These are phyloP conservation scores for Neonectria coccinea DNA, from an alignment of 2,329 filamentous ascomycete species.

Conservation along the genomic window DNA sequence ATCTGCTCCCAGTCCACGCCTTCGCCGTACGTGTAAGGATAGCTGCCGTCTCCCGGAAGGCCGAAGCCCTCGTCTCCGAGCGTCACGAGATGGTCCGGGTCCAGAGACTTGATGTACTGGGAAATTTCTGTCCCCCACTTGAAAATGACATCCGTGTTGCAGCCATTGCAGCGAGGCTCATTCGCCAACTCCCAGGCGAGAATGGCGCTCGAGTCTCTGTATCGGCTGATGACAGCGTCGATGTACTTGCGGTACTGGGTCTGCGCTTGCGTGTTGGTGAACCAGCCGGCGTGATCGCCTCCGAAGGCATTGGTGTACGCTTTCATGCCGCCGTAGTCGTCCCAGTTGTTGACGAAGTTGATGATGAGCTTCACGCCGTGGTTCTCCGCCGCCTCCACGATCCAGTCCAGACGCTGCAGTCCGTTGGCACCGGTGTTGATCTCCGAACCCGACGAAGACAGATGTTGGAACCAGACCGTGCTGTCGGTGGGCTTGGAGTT, in stretches of 20 bases:
- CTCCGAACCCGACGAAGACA: slow-evolving; percentile 60
- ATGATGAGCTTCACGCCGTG: slow-evolving; percentile 73
- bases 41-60: slow-evolving; percentile 61
- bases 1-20: slow-evolving; percentile 65
- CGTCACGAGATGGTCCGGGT: slow-evolving; percentile 69
- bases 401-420: slow-evolving; percentile 70
- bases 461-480: slow-evolving; percentile 63
- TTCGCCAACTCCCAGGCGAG: slow-evolving; percentile 69
- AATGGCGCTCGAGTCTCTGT: slow-evolving; percentile 59
- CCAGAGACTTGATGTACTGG: slow-evolving; percentile 73
- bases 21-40: slow-evolving; percentile 63
- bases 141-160: slow-evolving; percentile 36
- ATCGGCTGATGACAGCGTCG: slow-evolving; percentile 61
- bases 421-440: slow-evolving; percentile 73
- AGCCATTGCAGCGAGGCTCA: slow-evolving; percentile 51
- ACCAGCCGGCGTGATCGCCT: slow-evolving; percentile 66
- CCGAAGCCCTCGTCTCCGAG: slow-evolving; percentile 69
- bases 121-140: slow-evolving; percentile 66
- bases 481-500: slow-evolving; percentile 50
- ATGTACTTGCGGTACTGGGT: slow-evolving; percentile 69
- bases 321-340: slow-evolving; percentile 73
- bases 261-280: slow-evolving; percentile 65
- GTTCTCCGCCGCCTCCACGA: slow-evolving; percentile 69
- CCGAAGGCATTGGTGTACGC: slow-evolving; percentile 71
- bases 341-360: slow-evolving; percentile 76